phyloP scores from a whole-genome alignment of 1,284 basidiomycete genomes.

The Takashimella koratensis region DNA sequence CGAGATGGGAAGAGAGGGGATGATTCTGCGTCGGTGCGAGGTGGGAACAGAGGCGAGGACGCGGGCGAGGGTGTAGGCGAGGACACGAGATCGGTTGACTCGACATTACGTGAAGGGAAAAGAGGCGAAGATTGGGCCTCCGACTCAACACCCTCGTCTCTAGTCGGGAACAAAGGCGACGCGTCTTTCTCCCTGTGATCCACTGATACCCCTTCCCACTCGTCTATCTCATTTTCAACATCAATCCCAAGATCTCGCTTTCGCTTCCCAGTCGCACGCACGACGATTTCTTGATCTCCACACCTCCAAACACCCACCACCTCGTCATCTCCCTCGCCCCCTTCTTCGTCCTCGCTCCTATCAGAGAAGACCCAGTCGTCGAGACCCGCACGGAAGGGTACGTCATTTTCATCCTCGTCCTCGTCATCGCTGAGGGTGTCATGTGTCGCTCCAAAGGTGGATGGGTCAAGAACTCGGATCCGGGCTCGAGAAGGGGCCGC shows the following conservation, averaged over 20 bases:
- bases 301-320: conserved; percentile 13
- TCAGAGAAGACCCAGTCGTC: not conserved
- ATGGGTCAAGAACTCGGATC: conserved; percentile 35
- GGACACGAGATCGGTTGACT: too few species aligned
- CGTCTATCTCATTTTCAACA: not conserved
- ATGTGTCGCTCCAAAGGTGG: conserved; percentile 21
- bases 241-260: too few species aligned
- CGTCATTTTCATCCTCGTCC: conserved; percentile 1
- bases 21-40: conserved; percentile 1
- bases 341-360: conserved; percentile 3
- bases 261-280: not conserved
- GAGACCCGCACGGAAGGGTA: conserved; percentile 6
- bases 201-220: not conserved
- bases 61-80: too few species aligned
- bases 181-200: conserved; percentile 5
- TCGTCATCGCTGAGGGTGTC: conserved; percentile 6
- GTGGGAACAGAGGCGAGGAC: conserved; percentile 17
- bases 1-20: not conserved
- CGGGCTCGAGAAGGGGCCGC: conserved; percentile 20
- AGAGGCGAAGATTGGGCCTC: not conserved
- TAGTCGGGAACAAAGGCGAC: conserved; percentile 18
- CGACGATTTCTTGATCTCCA: not conserved
- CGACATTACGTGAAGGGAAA: too few species aligned
- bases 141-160: not conserved
- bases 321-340: conserved; percentile 7